Percentiles rank a stretch among this genome's conserved stretches.
Evolutionary conservation across 768 basidiomycete genomes (phyloP).

Genomic region (Psilocybe sp.): DNA sequence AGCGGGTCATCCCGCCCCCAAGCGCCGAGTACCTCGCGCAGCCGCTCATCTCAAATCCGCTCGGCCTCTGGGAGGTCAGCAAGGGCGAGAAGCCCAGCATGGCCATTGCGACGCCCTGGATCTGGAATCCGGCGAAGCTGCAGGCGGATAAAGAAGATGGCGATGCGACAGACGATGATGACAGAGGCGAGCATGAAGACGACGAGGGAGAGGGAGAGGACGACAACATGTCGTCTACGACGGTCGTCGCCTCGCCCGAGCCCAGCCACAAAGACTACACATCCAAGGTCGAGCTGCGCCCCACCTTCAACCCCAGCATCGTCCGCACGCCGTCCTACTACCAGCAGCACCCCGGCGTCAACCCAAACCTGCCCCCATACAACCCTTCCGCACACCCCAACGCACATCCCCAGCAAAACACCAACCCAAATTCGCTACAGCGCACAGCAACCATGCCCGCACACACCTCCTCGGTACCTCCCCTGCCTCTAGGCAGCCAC

Average conservation of each 20-base stretch:
- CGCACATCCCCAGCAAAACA: constrained; percentile 27
- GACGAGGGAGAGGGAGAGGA: not conserved
- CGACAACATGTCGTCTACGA: not conserved
- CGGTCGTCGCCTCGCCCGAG: not conserved
- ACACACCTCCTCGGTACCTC: too few relatives aligned
- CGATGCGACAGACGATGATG: not conserved
- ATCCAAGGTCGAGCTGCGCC: constrained; percentile 47
- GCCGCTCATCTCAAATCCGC: constrained; percentile 55
- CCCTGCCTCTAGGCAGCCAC: constrained; percentile 15
- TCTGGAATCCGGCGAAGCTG: constrained; percentile 61
- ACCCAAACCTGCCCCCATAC: constrained; percentile 6
- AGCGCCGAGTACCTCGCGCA: constrained; percentile 66
- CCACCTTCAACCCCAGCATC: constrained; percentile 69
- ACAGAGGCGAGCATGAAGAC: not conserved
- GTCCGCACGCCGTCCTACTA: constrained; percentile 71
- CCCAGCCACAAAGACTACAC: constrained; percentile 44
- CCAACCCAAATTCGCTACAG: constrained; percentile 8
- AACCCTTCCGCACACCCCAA: constrained; percentile 7
- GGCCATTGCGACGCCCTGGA: constrained; percentile 61
- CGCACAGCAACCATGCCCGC: constrained; percentile 13
- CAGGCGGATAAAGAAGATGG: constrained; percentile 23
- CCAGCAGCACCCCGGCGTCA: constrained; percentile 6
- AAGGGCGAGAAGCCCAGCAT: constrained; percentile 22
- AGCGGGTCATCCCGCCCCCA: constrained; percentile 56
- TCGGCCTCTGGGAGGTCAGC: constrained; percentile 51